Evolutionary conservation across 345 rosid genomes (phyloP).

Genomic region (Syzygium grande): DNA sequence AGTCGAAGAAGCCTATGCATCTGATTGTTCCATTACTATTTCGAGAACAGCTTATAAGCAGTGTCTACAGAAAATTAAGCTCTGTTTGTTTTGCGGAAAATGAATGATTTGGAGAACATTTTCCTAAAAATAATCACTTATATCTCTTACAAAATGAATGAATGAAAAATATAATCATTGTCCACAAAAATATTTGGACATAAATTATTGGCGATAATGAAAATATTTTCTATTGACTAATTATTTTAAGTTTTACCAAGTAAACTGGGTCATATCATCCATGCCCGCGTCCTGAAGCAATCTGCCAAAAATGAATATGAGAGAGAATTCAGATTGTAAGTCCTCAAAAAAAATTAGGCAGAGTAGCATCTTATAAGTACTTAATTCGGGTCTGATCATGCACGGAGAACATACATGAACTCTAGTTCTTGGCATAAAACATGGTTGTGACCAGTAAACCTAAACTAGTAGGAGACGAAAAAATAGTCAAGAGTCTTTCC

Average conservation of each 20-base stretch:
- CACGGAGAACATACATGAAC: not conserved
- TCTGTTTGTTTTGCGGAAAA: no score
- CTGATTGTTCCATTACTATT: not conserved
- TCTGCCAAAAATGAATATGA: constrained; percentile 29
- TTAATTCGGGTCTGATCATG: not conserved
- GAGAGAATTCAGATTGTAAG: not conserved
- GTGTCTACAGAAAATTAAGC: not conserved
- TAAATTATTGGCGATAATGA: no score
- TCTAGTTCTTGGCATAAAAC: not conserved
- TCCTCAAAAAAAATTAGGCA: not conserved
- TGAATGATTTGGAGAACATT: no score
- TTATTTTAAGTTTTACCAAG: constrained; percentile 45
- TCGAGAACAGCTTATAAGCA: not conserved
- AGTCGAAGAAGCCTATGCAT: not conserved
- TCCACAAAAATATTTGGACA: no score
- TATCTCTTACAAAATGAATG: no score
- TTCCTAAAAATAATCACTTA: no score
- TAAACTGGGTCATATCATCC: constrained; percentile 71
- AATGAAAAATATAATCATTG: no score
- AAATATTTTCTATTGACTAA: no score
- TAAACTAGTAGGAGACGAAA: not conserved
- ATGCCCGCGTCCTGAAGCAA: constrained; percentile 78
- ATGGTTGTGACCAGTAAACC: not conserved
- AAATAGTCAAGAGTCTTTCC: not conserved
- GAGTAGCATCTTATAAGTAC: not conserved